A percentile compares a stretch with the other conserved stretches of the same genome.
These are phyloP conservation scores for Tephrocybe sp. DNA, from an alignment of 768 basidiomycete species.

Conservation along the genomic window DNA sequence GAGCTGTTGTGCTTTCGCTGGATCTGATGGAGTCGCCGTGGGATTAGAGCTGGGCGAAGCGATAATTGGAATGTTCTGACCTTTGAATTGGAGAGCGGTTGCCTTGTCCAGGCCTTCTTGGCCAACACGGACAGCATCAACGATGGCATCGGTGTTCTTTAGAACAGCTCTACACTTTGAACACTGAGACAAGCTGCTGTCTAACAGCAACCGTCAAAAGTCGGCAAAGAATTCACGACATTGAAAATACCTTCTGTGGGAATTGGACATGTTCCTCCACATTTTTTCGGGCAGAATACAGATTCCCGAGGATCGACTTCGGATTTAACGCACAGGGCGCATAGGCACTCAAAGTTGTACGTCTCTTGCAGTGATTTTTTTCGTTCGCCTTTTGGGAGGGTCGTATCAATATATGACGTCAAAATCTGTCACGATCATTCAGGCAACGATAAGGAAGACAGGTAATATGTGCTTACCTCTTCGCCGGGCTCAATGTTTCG, in stretches of 20 bases:
- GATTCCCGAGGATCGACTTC: conserved; percentile 65
- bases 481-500: conserved; percentile 61
- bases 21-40: conserved; percentile 43
- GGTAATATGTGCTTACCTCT: conserved; percentile 50
- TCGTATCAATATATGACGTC: conserved; percentile 85
- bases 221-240: not conserved
- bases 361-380: conserved; percentile 62
- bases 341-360: conserved; percentile 79
- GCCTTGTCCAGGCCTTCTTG: conserved; percentile 79
- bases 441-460: not conserved
- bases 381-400: conserved; percentile 58
- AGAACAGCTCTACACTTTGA: conserved; percentile 52
- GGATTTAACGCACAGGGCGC: conserved; percentile 49
- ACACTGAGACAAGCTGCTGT: conserved; percentile 50
- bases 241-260: conserved; percentile 55
- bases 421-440: conserved; percentile 55
- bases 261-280: conserved; percentile 62
- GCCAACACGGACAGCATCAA: conserved; percentile 68
- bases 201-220: conserved; percentile 30
- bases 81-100: conserved; percentile 54
- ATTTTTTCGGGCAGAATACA: conserved; percentile 67
- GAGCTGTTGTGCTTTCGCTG: conserved; percentile 53
- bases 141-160: conserved; percentile 47
- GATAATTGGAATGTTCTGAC: conserved; percentile 34
- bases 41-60: not conserved